Conservation (phyloP, 148 eudicot species). For the Gaultheria prostrata region DNA sequence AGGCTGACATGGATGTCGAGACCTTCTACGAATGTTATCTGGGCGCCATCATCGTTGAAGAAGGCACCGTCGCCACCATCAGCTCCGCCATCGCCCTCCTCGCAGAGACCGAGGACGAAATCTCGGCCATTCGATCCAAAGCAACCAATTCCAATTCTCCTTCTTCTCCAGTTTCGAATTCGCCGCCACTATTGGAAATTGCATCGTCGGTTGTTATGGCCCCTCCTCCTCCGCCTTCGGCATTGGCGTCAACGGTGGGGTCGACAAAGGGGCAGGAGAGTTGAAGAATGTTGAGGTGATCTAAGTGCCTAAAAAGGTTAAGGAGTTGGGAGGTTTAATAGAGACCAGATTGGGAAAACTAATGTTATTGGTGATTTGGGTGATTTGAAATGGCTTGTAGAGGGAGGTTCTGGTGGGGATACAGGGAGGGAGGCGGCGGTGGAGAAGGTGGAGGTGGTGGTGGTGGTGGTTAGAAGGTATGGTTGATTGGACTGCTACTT, state of each 20-base stretch:
- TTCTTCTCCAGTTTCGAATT: conserved; percentile 5
- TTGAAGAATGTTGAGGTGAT: not conserved
- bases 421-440: conserved; percentile 35
- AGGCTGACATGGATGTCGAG: conserved; percentile 97
- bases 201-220: conserved; percentile 13
- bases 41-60: conserved; percentile 73
- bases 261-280: conserved; percentile 19
- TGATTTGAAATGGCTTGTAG: conserved; percentile 12
- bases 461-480: conserved; percentile 37
- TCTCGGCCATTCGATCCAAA: conserved; percentile 39
- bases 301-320: not conserved
- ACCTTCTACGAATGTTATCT: conserved; percentile 84
- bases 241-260: conserved; percentile 20
- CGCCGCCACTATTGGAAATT: conserved; percentile 18
- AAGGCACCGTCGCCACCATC: conserved; percentile 77
- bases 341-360: not conserved
- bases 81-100: conserved; percentile 86
- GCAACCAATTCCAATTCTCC: conserved; percentile 25
- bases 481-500: conserved; percentile 94
- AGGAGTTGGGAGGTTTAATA: not conserved
- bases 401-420: conserved; percentile 16
- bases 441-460: conserved; percentile 42
- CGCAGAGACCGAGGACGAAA: conserved; percentile 77
- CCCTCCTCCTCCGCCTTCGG: conserved; percentile 2
- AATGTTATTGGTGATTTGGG: not conserved